Evolutionary conservation across 345 rosid genomes (phyloP).

Genomic region (Populus alba): DNA sequence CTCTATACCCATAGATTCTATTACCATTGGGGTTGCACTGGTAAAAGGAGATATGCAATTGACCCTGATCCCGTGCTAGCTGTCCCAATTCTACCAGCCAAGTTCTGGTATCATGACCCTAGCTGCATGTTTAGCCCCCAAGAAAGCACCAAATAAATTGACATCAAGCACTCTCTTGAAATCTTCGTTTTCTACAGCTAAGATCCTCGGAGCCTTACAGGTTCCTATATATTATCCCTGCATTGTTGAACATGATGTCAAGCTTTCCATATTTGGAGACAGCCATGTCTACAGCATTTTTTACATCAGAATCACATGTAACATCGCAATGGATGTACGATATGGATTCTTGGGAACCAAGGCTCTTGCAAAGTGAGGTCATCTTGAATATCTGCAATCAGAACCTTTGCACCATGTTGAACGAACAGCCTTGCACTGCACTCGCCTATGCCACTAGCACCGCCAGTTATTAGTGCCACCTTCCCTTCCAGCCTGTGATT

Average conservation of each 20-base stretch:
- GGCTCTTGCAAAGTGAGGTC: conserved; percentile 22
- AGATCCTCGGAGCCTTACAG: neutral
- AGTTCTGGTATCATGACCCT: conserved; percentile 26
- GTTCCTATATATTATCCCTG: conserved; percentile 15
- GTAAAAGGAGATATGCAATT: conserved; percentile 20
- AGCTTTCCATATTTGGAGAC: conserved; percentile 31
- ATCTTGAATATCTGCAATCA: conserved; percentile 34
- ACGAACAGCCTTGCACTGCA: conserved; percentile 19
- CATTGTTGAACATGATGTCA: conserved; percentile 33
- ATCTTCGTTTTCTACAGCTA: neutral
- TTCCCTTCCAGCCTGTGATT: conserved; percentile 30
- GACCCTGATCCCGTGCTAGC: conserved; percentile 21
- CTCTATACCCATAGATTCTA: neutral
- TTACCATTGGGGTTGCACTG: neutral
- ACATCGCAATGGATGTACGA: conserved; percentile 32
- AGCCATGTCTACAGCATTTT: conserved; percentile 23
- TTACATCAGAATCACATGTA: conserved; percentile 15
- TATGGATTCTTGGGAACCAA: conserved; percentile 4
- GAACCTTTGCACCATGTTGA: conserved; percentile 31
- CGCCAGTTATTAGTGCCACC: conserved; percentile 33
- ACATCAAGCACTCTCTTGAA: conserved; percentile 16
- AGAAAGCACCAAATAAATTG: conserved; percentile 17
- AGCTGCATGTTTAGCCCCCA: conserved; percentile 35
- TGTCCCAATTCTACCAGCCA: conserved; percentile 20
- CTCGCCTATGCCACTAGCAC: conserved; percentile 29